A percentile compares a stretch with the other conserved stretches of the same genome.
These are phyloP conservation scores for Cryptococcus sp. DNA, from an alignment of 1,284 basidiomycete genomes.

Conservation along the genomic window DNA sequence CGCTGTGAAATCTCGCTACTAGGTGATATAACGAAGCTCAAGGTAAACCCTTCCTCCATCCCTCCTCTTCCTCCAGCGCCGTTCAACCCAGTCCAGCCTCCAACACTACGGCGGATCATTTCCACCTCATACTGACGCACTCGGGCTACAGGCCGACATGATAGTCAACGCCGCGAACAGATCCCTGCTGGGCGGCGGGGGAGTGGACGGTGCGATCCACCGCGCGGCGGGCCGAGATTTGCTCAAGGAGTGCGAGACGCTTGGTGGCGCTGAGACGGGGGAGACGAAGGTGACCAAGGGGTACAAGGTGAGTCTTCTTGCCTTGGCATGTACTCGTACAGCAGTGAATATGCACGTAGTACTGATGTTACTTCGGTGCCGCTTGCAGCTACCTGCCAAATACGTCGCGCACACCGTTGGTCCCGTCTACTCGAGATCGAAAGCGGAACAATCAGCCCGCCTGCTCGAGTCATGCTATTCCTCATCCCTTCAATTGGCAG, in stretches of 20 bases:
- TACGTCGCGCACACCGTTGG: conserved; percentile 90
- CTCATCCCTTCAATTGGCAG: conserved; percentile 65
- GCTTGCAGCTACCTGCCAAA: conserved; percentile 57
- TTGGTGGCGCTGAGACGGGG: conserved; percentile 79
- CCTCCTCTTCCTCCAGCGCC: not conserved
- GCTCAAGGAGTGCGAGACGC: conserved; percentile 65
- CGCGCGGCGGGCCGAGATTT: conserved; percentile 74
- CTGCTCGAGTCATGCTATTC: conserved; percentile 73
- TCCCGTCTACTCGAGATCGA: conserved; percentile 65
- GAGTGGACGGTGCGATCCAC: conserved; percentile 62
- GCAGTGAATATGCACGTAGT: not conserved
- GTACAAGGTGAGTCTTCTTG: conserved; percentile 40
- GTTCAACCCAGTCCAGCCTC: not conserved
- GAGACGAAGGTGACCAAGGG: conserved; percentile 57
- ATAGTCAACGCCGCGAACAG: conserved; percentile 89
- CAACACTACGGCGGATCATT: not conserved
- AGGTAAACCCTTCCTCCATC: conserved; percentile 22
- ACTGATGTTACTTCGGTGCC: not conserved
- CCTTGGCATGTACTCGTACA: too few species aligned
- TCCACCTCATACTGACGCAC: not conserved
- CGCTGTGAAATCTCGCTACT: not conserved
- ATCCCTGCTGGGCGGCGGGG: conserved; percentile 67
- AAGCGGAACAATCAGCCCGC: conserved; percentile 58
- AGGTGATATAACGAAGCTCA: conserved; percentile 51
- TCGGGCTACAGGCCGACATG: conserved; percentile 60